Percentiles rank a stretch among this genome's conserved stretches.
These are phyloP conservation scores for Chytriomyces sp. DNA, from an alignment of 192 early-diverging fungal genomes.

Conservation along the genomic window DNA sequence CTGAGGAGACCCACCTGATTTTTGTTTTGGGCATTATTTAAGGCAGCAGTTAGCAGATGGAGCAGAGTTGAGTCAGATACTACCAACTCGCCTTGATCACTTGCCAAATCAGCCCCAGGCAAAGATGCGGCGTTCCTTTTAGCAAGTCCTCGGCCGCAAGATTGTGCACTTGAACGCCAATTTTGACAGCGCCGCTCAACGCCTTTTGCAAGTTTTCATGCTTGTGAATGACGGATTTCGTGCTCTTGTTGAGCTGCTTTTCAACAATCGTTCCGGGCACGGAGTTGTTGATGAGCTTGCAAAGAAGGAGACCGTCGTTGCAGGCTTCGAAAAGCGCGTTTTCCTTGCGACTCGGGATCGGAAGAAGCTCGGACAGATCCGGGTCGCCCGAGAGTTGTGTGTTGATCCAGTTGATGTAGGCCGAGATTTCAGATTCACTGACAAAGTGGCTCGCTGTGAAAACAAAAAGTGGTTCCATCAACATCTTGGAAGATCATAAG, in stretches of 20 bases:
- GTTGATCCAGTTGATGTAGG: slow-evolving; percentile 53
- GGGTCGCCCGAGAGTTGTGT: slow-evolving; percentile 35
- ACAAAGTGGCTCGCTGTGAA: slow-evolving; percentile 39
- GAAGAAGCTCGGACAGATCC: slow-evolving; percentile 35
- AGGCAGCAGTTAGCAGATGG: not conserved
- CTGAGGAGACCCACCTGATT: slow-evolving; percentile 32
- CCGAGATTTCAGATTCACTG: slow-evolving; percentile 40
- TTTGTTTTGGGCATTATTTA: not conserved
- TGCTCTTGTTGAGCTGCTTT: slow-evolving; percentile 25
- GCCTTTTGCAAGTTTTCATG: slow-evolving; percentile 38
- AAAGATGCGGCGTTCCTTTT: slow-evolving; percentile 39
- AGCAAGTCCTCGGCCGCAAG: slow-evolving; percentile 39
- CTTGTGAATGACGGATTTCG: slow-evolving; percentile 36
- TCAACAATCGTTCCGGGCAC: slow-evolving; percentile 48
- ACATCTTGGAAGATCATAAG: not conserved
- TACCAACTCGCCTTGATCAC: slow-evolving; percentile 41
- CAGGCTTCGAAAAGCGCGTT: slow-evolving; percentile 46
- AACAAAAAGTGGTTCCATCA: not conserved
- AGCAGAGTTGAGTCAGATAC: not conserved
- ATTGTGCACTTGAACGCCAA: slow-evolving; percentile 45
- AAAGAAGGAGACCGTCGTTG: slow-evolving; percentile 48
- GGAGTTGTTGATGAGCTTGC: slow-evolving; percentile 53
- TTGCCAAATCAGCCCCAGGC: slow-evolving; percentile 45
- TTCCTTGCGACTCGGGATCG: slow-evolving; percentile 18
- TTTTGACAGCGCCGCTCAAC: slow-evolving; percentile 31